phyloP scores from a whole-genome alignment of 352 stramenopile genomes.

The Pythium grandisporangium region DNA sequence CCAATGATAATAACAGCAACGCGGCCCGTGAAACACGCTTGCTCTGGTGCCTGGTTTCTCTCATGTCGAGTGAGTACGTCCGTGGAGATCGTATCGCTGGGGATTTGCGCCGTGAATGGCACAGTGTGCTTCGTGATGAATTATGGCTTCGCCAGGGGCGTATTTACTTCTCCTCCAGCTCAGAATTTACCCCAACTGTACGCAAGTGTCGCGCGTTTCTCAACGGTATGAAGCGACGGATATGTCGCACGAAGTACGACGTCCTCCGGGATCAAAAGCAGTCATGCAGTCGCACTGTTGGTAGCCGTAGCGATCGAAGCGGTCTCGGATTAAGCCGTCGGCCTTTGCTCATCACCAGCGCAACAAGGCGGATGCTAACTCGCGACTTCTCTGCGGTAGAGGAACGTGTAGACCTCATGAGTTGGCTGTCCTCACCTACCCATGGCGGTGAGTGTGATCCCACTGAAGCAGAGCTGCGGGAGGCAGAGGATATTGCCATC shows the following conservation, averaged over 20 bases:
- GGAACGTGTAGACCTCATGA: conserved; percentile 14
- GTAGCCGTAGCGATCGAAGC: too few species aligned
- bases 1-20: not conserved
- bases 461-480: not conserved
- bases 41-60: conserved; percentile 40
- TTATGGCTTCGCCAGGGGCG: conserved; percentile 43
- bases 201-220: conserved; percentile 40
- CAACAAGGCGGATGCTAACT: conserved; percentile 11
- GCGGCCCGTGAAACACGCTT: conserved; percentile 15
- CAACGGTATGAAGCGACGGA: conserved; percentile 42
- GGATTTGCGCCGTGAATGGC: conserved; percentile 36
- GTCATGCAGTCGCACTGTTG: too few species aligned
- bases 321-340: conserved; percentile 6
- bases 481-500: not conserved
- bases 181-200: conserved; percentile 27
- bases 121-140: conserved; percentile 48
- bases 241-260: conserved; percentile 15
- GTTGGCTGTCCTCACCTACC: conserved; percentile 15
- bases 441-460: too few species aligned
- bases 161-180: conserved; percentile 38
- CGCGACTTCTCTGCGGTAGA: conserved; percentile 12
- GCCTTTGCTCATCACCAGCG: conserved; percentile 2
- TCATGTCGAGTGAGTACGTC: conserved; percentile 46
- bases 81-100: conserved; percentile 18
- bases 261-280: conserved; percentile 15